A percentile compares a stretch with the other conserved stretches of the same genome.
Conservation (phyloP, 768 basidiomycete genomes). For the Termitomyces sp. region DNA sequence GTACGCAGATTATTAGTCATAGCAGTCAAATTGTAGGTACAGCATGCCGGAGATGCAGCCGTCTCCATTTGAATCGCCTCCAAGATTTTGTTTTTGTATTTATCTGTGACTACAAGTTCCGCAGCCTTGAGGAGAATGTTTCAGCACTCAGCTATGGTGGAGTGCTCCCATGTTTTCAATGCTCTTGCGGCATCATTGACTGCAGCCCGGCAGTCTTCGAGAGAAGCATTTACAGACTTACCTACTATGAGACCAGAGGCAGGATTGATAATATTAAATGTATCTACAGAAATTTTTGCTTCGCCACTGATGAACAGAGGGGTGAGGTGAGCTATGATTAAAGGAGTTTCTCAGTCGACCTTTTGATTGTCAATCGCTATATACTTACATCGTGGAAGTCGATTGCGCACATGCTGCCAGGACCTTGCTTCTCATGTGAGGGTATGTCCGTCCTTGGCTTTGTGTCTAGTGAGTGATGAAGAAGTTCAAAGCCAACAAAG, state of each 20-base stretch:
- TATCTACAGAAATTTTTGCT: constrained; percentile 27
- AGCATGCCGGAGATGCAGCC: constrained; percentile 25
- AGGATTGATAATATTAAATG: constrained; percentile 44
- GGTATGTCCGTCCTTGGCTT: not conserved
- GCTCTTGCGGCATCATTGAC: constrained; percentile 41
- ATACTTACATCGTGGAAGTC: not conserved
- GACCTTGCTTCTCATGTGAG: not conserved
- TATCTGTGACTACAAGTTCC: constrained; percentile 37
- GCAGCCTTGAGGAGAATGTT: constrained; percentile 46
- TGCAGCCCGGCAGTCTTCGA: constrained; percentile 38
- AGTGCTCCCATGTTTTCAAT: constrained; percentile 43
- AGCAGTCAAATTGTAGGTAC: constrained; percentile 19
- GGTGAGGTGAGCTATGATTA: constrained; percentile 22
- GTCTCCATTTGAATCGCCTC: constrained; percentile 34
- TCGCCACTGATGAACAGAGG: constrained; percentile 39
- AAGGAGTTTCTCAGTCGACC: not conserved
- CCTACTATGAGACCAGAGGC: constrained; percentile 38
- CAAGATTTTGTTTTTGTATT: constrained; percentile 30
- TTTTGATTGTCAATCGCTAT: not conserved
- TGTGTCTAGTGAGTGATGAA: not conserved
- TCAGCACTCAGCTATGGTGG: constrained; percentile 28
- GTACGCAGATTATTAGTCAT: constrained; percentile 23
- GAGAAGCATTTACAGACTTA: constrained; percentile 38
- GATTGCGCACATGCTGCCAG: not conserved
- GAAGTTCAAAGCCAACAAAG: not conserved